These are phyloP conservation scores for Tubosaeta sp. DNA, from an alignment of 768 basidiomycete species.

Conservation along the genomic window DNA sequence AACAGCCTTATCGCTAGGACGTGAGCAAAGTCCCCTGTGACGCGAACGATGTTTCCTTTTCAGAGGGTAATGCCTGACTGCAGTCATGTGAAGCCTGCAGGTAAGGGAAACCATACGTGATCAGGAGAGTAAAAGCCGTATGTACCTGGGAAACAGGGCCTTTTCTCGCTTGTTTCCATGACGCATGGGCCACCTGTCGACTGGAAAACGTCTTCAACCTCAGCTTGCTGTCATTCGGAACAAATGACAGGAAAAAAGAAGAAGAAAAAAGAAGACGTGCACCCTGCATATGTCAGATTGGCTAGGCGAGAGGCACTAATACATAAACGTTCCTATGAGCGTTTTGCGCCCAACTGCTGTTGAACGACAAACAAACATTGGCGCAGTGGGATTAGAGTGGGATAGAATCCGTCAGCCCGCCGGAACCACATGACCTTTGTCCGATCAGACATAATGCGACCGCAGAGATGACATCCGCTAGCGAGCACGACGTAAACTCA, in stretches of 20 bases:
- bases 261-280: background rate
- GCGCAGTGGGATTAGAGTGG: constrained; percentile 2
- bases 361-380: background rate
- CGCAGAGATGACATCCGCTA: background rate
- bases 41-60: background rate
- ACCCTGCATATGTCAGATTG: background rate
- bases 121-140: background rate
- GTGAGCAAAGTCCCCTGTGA: background rate
- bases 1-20: background rate
- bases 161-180: background rate
- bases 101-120: background rate
- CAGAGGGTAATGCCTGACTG: background rate
- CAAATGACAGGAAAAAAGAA: background rate
- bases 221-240: background rate
- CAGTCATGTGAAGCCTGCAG: too few relatives aligned
- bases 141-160: constrained; percentile 1
- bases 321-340: background rate
- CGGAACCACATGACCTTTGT: too few relatives aligned
- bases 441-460: background rate
- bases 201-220: background rate
- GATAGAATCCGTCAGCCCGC: background rate
- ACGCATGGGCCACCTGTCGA: too few relatives aligned
- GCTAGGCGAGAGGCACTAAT: constrained; percentile 1
- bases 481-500: background rate
- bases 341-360: too few relatives aligned